Evolutionary conservation across 2,329 filamentous ascomycete species (phyloP), one percentile per base, ranked within the genome.

Genomic region (Periconia sp.): DNA sequence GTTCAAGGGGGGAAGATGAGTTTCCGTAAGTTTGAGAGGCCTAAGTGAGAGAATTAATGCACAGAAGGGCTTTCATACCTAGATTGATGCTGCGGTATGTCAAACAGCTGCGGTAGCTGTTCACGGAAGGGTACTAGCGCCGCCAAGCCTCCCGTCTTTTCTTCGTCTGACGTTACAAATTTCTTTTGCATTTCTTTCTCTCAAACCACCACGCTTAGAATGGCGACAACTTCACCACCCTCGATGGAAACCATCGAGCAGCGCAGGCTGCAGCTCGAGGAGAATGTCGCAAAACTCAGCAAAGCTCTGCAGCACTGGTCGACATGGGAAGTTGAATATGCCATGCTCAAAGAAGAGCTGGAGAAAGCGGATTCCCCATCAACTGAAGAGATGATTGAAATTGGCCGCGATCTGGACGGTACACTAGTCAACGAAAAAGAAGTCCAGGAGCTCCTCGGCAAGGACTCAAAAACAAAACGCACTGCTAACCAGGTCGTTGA

Each of bases 301-400:
- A 85, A 88, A 65, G 87, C 89, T 7, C 81, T 97, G 49, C 85
- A 86, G 57, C 88, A 96, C 76, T 99, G 93, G 93, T 89, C 90
- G 59, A 87, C 87, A 50, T 95, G 90, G 84, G 92, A 96, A 71
- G 85, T 89, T 45, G 93, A 97, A 72, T 97, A 97, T 73, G 91
- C 96, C 69, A 85, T 87, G 20, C 81, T 97, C 57, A 92, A 90
- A 70, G 91, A 95, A 70, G 91, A 95, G 65, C 83, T 97, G 30
- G 76, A 85, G 49, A 79, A 46, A 46, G 67, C 61, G 46, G 48
- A 55, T n/a, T 58, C 61, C 33, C 61, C 69, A 7, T 64, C 65
- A 9, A 54, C 65, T 2, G 49, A 54, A 9, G 55, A 72, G 15
- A 68, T 75, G 63, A 57, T 74, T 41, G 58, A 65, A 17, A 82